phyloP scores from a whole-genome alignment of 2,329 filamentous ascomycete genomes.

The Pyrenochaeta sp. region DNA sequence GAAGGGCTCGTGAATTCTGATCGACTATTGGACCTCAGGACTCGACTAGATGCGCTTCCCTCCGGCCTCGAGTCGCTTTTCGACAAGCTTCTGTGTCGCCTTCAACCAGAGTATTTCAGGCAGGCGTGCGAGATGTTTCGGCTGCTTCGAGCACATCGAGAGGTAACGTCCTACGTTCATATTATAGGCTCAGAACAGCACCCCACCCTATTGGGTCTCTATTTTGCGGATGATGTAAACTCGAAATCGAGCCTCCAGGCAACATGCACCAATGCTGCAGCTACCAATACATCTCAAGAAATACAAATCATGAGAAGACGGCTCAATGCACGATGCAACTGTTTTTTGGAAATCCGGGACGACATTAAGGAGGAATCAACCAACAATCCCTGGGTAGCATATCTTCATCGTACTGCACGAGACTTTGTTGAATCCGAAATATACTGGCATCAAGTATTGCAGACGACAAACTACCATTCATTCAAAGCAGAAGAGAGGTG shows the following conservation, averaged over 20 bases:
- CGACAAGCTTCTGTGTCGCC: not conserved
- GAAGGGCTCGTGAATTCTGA: conserved; percentile 16
- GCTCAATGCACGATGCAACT: conserved; percentile 15
- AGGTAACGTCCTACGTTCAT: not conserved
- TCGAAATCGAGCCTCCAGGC: not conserved
- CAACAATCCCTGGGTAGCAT: no score
- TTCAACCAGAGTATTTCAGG: not conserved
- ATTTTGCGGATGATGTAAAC: conserved; percentile 4
- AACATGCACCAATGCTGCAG: not conserved
- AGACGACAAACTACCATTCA: not conserved
- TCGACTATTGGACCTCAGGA: conserved; percentile 9
- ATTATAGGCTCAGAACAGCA: no score
- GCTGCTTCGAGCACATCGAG: not conserved
- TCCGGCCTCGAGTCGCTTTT: conserved; percentile 21
- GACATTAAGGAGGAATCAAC: not conserved
- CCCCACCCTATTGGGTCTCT: conserved; percentile 3
- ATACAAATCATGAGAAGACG: conserved; percentile 4
- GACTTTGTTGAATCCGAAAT: conserved; percentile 13
- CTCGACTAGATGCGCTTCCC: conserved; percentile 15
- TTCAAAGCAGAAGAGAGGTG: conserved; percentile 4
- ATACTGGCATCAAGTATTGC: not conserved
- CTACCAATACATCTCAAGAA: not conserved
- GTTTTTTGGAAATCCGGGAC: conserved; percentile 14
- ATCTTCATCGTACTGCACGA: conserved; percentile 20
- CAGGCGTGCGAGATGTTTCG: not conserved